These are phyloP conservation scores for Tephrocybe sp. DNA, from an alignment of 768 basidiomycete genomes.

Conservation along the genomic window DNA sequence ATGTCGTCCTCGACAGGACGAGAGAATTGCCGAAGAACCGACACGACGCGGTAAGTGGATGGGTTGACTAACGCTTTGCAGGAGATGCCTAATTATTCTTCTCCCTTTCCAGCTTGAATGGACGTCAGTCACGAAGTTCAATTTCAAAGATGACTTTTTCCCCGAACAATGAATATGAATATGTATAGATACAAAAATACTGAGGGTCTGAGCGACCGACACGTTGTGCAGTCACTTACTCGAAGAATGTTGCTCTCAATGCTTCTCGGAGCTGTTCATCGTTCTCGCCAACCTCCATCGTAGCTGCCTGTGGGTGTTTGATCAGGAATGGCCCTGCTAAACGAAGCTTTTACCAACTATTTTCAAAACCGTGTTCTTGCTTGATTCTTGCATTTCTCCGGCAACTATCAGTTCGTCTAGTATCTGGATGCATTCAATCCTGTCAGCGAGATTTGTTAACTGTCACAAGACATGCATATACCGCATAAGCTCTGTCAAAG, in stretches of 20 bases:
- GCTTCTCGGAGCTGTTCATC: constrained; percentile 20
- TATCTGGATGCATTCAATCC: constrained; percentile 44
- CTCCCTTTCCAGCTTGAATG: constrained; percentile 53
- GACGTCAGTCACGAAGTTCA: constrained; percentile 42
- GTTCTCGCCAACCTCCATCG: constrained; percentile 18
- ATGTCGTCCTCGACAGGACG: constrained; percentile 52
- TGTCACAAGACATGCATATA: constrained; percentile 32
- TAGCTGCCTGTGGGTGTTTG: constrained; percentile 7
- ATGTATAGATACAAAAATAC: not conserved
- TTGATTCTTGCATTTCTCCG: constrained; percentile 93
- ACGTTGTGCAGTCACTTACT: not conserved
- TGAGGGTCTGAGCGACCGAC: not conserved
- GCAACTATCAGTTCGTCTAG: constrained; percentile 92
- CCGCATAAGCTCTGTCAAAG: constrained; percentile 94
- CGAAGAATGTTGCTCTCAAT: constrained; percentile 17
- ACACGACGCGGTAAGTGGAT: constrained; percentile 45
- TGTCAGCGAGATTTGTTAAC: not conserved
- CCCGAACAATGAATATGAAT: constrained; percentile 14
- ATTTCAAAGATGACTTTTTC: constrained; percentile 62
- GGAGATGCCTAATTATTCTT: not conserved
- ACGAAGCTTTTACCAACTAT: constrained; percentile 19
- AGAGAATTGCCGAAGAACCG: constrained; percentile 25
- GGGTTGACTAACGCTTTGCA: not conserved
- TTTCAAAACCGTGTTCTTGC: constrained; percentile 63
- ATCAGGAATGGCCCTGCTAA: not conserved